Evolutionary conservation across 305 asterid genomes (phyloP), one percentile per base, ranked within the genome.

Genomic region (Fraxinus dipetala): DNA sequence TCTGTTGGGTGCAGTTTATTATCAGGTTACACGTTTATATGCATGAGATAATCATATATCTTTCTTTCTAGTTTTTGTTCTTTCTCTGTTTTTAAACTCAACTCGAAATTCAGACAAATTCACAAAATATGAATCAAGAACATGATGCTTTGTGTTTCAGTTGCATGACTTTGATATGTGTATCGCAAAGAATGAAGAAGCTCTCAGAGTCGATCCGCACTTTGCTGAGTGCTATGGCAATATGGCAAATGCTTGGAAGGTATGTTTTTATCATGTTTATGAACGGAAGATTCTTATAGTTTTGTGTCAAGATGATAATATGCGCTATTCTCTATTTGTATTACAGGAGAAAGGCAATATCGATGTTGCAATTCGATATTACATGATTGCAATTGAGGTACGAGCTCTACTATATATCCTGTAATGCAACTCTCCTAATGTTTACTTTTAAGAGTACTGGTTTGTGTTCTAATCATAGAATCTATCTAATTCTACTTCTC

Each of bases 231-330:
- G 99, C 86, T 96, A 94, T 87, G 99, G 99, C 76, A 96, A 96
- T 85, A 96, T 94, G 99, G 99, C 98, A 14, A 96, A 96, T 89
- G 99, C 99, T 83, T 96, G 91, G 93, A 96, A 96, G 98, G 99
- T 96, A 85, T 69, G 73, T 30, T 82, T 43, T 31, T 79, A 75
- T 85, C 63, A 72, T 75, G 69, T 75, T 63, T 67, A 79, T 79
- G 32, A 36, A 77, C 31, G 82, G 70, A 76, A 31, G 84, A 9
- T 84, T 85, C 38, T 78, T 65, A 32, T 65, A 72, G 84, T 70
- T 81, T 70, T 77, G 30, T 78, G 76, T 85, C 48, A 82, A 61
- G 74, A 56, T 79, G 74, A 83, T 78, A 83, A 86, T 72, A 56
- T 35, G 79, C 43, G 74, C 43, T 48, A 63, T 83, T 59, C 75